Evolutionary conservation across 305 asterid genomes (phyloP).

Genomic region (Fraxinus sp.): DNA sequence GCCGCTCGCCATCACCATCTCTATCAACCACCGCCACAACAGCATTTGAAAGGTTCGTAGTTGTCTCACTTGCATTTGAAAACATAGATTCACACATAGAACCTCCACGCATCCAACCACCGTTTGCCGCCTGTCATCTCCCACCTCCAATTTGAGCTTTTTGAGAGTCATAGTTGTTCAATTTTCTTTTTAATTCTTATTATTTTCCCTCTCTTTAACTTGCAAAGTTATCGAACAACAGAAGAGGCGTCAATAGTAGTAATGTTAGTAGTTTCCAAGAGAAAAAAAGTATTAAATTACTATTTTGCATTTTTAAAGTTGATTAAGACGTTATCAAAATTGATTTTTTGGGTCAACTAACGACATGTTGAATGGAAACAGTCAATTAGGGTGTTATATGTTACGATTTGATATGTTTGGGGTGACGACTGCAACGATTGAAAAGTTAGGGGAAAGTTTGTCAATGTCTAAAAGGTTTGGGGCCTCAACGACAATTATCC

Average conservation of each 20-base stretch:
- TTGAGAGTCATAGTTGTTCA: background rate
- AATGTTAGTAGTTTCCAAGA: slow-evolving; percentile 26
- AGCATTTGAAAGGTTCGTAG: background rate
- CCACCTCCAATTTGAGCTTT: background rate
- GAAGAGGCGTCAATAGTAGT: slow-evolving; percentile 14
- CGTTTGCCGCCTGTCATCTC: background rate
- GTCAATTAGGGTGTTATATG: background rate
- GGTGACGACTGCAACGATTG: background rate
- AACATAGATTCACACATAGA: background rate
- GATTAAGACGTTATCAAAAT: background rate
- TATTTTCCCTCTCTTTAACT: background rate
- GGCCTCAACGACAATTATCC: background rate
- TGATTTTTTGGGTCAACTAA: background rate
- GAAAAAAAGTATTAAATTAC: no score
- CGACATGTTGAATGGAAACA: background rate
- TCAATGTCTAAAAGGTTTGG: background rate
- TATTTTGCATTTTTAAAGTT: background rate
- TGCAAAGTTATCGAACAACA: slow-evolving; percentile 1
- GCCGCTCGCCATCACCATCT: background rate
- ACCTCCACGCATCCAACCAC: background rate
- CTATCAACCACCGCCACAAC: background rate
- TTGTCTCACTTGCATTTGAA: background rate
- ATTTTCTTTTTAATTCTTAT: no score
- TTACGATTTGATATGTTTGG: background rate
- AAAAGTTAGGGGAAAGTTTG: no score